These are phyloP conservation scores for Trifolium dubium DNA, from an alignment of 306 rosid genomes.

Conservation along the genomic window DNA sequence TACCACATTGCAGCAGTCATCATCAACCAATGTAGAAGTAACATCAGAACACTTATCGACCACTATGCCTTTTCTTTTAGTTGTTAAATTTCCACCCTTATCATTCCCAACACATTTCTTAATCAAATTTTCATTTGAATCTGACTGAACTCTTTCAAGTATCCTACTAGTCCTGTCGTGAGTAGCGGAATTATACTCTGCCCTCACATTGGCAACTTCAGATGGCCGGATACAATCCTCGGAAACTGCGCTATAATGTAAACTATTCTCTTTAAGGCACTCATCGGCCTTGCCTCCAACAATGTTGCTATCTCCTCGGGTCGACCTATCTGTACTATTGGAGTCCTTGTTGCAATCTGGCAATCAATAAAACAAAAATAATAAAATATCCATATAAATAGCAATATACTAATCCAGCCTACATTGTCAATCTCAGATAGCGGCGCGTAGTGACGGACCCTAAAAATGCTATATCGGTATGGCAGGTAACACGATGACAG, in stretches of 20 bases:
- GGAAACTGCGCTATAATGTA: background rate
- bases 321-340: constrained; percentile 37
- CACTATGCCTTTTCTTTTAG: background rate
- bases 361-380: constrained; percentile 36
- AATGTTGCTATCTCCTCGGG: constrained; percentile 37
- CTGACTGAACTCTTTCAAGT: background rate
- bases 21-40: constrained; percentile 31
- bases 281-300: constrained; percentile 38
- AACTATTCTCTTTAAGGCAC: background rate
- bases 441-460: too few relatives aligned
- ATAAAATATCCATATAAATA: background rate
- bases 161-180: too few relatives aligned
- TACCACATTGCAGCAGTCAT: constrained; percentile 41
- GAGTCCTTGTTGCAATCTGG: constrained; percentile 49
- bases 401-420: background rate
- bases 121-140: too few relatives aligned
- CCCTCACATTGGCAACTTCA: background rate
- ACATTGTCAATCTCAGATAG: too few relatives aligned
- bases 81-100: background rate
- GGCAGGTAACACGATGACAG: too few relatives aligned
- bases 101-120: too few relatives aligned
- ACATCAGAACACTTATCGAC: too few relatives aligned
- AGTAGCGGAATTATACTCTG: background rate
- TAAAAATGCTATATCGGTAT: too few relatives aligned
- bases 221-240: background rate